phyloP scores from a whole-genome alignment of 2,329 filamentous ascomycete genomes.

The Botryotinia convoluta region DNA sequence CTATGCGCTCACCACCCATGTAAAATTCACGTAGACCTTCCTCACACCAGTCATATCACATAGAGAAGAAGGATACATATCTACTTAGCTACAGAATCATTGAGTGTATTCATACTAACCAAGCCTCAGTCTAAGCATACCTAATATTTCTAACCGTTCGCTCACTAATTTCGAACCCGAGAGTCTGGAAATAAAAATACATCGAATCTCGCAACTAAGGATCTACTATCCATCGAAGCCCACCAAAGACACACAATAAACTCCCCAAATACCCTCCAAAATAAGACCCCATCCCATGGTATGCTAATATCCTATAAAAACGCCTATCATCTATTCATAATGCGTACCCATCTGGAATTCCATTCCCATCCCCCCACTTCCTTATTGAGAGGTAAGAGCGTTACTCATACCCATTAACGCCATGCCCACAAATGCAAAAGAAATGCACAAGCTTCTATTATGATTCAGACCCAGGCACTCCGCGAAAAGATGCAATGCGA shows the following conservation, averaged over 20 bases:
- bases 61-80: not conserved
- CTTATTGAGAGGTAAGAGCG: slow-evolving; percentile 64
- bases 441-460: slow-evolving; percentile 71
- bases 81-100: not conserved
- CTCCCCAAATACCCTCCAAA: not conserved
- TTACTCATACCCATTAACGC: slow-evolving; percentile 79
- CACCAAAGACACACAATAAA: not conserved
- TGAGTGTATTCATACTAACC: not conserved
- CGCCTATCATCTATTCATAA: slow-evolving; percentile 15
- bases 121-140: not conserved
- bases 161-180: not conserved
- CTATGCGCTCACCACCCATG: not conserved
- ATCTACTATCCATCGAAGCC: not conserved
- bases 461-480: slow-evolving; percentile 84
- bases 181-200: not conserved
- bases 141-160: not conserved
- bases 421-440: slow-evolving; percentile 85
- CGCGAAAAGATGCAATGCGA: slow-evolving; percentile 83
- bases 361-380: not conserved
- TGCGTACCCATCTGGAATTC: not conserved
- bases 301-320: slow-evolving; percentile 15
- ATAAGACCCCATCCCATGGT: not conserved
- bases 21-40: not conserved
- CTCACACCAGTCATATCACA: not conserved
- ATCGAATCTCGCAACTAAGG: not conserved